A percentile compares a stretch with the other conserved stretches of the same genome.
Evolutionary conservation across 1,284 basidiomycete species (phyloP).

Genomic region (Meripilus lineatus): DNA sequence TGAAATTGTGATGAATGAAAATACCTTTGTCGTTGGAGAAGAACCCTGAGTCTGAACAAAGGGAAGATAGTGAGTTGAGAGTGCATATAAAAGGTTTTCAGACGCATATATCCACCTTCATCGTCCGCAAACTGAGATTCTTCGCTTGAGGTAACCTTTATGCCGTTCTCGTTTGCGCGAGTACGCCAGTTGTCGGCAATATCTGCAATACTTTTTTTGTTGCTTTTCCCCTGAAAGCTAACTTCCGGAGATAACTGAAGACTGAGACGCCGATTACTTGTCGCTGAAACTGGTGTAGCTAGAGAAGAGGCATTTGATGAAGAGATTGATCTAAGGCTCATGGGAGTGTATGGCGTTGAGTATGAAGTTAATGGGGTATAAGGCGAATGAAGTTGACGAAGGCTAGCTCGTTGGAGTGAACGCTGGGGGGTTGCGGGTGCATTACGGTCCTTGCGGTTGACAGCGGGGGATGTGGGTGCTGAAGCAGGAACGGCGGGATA

Average conservation of each 20-base stretch:
- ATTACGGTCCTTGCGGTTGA: conserved; percentile 34
- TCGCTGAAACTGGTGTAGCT: conserved; percentile 44
- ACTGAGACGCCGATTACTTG: conserved; percentile 34
- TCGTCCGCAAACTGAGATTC: conserved; percentile 52
- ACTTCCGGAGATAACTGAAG: conserved; percentile 29
- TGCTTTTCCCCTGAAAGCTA: conserved; percentile 20
- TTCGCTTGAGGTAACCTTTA: conserved; percentile 50
- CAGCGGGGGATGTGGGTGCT: conserved; percentile 41
- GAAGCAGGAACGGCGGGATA: conserved; percentile 32
- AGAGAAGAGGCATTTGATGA: conserved; percentile 50
- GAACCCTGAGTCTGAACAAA: conserved; percentile 16
- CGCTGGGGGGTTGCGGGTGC: conserved; percentile 43
- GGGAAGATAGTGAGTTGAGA: conserved; percentile 9
- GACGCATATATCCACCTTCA: conserved; percentile 33
- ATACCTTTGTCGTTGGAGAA: conserved; percentile 29
- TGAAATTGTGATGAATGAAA: conserved; percentile 7
- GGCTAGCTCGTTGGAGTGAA: conserved; percentile 31
- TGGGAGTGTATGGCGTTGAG: conserved; percentile 59
- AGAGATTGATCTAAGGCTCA: conserved; percentile 57
- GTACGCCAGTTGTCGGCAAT: conserved; percentile 67
- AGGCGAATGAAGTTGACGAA: conserved; percentile 35
- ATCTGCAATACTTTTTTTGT: conserved; percentile 40
- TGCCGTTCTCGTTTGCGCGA: conserved; percentile 65
- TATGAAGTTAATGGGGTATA: conserved; percentile 36
- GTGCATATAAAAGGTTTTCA: neutral